A percentile compares a stretch with the other conserved stretches of the same genome.
phyloP scores from a whole-genome alignment of 352 stramenopile species.

The Pythium aristosporum region DNA sequence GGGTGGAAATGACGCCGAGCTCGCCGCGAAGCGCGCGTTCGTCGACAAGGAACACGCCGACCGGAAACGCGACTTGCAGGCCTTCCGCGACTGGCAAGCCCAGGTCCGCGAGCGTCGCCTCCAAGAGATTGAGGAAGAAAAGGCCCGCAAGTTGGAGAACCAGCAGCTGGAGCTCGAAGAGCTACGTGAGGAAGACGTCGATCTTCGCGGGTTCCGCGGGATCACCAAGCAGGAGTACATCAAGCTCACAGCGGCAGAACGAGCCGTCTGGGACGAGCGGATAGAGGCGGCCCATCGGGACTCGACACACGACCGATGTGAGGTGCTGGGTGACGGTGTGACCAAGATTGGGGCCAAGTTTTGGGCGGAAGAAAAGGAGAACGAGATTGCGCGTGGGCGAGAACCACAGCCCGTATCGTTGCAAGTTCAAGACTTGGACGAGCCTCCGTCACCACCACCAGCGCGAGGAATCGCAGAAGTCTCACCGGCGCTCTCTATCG shows the following conservation, averaged over 20 bases:
- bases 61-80: conserved; percentile 55
- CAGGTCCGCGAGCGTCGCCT: conserved; percentile 64
- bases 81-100: conserved; percentile 80
- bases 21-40: conserved; percentile 63
- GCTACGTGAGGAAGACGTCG: conserved; percentile 27
- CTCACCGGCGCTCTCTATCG: not conserved
- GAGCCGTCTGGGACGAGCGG: conserved; percentile 53
- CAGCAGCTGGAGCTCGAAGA: conserved; percentile 29
- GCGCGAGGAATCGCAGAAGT: not conserved
- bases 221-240: conserved; percentile 69
- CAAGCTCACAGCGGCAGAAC: conserved; percentile 39
- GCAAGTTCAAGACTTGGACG: conserved; percentile 3
- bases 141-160: conserved; percentile 38
- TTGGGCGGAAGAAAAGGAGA: conserved; percentile 39
- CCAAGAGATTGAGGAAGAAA: conserved; percentile 51
- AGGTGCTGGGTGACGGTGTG: conserved; percentile 50
- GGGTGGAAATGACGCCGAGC: conserved; percentile 90
- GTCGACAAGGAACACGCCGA: conserved; percentile 81
- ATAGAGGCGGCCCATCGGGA: conserved; percentile 54
- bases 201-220: conserved; percentile 54
- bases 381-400: conserved; percentile 2
- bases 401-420: conserved; percentile 9
- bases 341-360: conserved; percentile 43
- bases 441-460: not conserved
- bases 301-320: conserved; percentile 33